Conservation (phyloP, 768 basidiomycete species). For the Suillus discolor region DNA sequence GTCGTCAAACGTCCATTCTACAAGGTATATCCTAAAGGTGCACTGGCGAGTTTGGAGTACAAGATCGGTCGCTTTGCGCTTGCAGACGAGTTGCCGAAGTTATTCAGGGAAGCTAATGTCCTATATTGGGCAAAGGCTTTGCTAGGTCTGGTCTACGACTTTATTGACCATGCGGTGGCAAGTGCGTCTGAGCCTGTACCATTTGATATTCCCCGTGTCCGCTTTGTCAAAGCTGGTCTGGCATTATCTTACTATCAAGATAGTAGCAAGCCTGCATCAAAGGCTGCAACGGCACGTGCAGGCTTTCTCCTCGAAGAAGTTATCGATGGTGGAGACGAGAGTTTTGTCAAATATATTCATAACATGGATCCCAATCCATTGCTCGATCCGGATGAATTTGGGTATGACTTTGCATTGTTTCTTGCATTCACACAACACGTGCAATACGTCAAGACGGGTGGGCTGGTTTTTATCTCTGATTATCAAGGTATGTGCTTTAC, state of each 20-base stretch:
- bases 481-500: conserved; percentile 19
- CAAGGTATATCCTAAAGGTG: too few species aligned
- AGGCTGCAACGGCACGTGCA: too few species aligned
- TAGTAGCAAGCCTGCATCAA: too few species aligned
- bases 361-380: too few species aligned
- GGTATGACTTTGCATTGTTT: conserved; percentile 12
- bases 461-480: conserved; percentile 27
- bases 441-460: conserved; percentile 23
- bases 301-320: too few species aligned
- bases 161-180: conserved; percentile 5
- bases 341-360: too few species aligned
- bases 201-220: conserved; percentile 11
- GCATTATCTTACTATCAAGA: neutral
- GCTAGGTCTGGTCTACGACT: conserved; percentile 9
- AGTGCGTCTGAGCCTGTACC: neutral
- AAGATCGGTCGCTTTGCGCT: too few species aligned
- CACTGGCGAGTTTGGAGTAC: too few species aligned
- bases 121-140: conserved; percentile 17
- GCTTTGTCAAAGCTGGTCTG: conserved; percentile 15
- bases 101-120: conserved; percentile 11
- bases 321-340: too few species aligned
- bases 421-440: conserved; percentile 26
- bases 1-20: neutral
- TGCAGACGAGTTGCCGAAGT: too few species aligned
- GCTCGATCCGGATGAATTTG: too few species aligned